Evolutionary conservation across 2,329 filamentous ascomycete genomes (phyloP), one percentile per base, ranked within the genome.

Genomic region (Plectosphaerella cucumerina): DNA sequence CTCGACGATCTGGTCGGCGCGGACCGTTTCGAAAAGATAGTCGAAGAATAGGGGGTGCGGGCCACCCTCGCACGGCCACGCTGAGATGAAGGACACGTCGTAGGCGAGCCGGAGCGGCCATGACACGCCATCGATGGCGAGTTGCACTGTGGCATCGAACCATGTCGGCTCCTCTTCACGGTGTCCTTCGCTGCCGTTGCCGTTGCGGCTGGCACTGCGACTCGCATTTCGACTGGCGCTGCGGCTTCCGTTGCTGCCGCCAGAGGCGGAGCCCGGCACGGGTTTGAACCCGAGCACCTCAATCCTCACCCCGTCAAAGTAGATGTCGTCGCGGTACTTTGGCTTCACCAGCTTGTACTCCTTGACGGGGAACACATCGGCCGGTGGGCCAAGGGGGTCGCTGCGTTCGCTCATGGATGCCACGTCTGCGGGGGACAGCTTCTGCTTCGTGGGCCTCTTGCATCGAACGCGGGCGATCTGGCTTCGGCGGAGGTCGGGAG

Each of bases 21-120:
- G 74, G 37, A 86, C 77, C 1, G 73, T 67, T 47, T 74, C 74
- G 62, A 83, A 84, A 5, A 74, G 69, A 62, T 89, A 90, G 63
- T 89, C 86, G 63, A 85, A 86, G 66, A 88, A 90, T 6, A 90
- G 74, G 6, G 85, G 83, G 64, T 87, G 84, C 12, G 84, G 84
- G 0, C 83, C 83, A 22, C 76, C 73, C 0, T 74, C 73, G 64
- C 85, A 88, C 6, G 84, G 82, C 74, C 80, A 85, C 2, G 82
- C 82, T n/a, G 71, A 73, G 47, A 87, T 71, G 62, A 86, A 87
- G n/a, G 73, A 78, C 9, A 87, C 83, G 59, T 87, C 81, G 60
- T 82, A 85, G 49, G 74, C 76, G 44, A 88, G 74, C 9, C 77
- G 72, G 55, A 87, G 67, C 17, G 82, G 82, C 82, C 82, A 86